Evolutionary conservation across 1,284 basidiomycete species (phyloP).

Genomic region (Rhodotorula sp.): DNA sequence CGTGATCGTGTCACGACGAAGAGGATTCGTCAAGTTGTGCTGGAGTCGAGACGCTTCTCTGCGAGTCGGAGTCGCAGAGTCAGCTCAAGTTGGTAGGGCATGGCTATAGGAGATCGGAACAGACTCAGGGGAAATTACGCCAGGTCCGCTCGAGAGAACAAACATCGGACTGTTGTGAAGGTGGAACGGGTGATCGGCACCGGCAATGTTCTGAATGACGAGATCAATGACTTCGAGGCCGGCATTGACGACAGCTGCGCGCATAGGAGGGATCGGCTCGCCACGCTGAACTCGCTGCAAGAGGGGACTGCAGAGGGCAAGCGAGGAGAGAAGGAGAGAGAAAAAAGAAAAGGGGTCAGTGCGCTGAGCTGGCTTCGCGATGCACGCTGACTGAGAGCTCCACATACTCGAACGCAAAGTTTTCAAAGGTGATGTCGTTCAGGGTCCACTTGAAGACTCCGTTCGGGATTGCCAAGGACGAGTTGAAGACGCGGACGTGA

Average conservation of each 20-base stretch:
- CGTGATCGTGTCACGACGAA: conserved; percentile 50
- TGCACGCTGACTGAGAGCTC: background rate
- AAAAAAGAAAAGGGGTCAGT: background rate
- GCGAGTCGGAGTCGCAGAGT: background rate
- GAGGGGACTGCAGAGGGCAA: conserved; percentile 45
- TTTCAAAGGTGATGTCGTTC: conserved; percentile 43
- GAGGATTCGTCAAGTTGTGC: conserved; percentile 47
- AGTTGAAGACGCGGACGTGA: conserved; percentile 39
- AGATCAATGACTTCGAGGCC: conserved; percentile 38
- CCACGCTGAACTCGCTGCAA: conserved; percentile 42
- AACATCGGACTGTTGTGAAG: conserved; percentile 44
- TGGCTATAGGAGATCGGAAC: background rate
- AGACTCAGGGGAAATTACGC: conserved; percentile 34
- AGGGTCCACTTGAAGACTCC: conserved; percentile 39
- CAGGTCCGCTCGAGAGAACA: conserved; percentile 48
- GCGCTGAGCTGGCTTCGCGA: background rate
- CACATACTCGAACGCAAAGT: conserved; percentile 10
- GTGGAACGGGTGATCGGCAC: conserved; percentile 48
- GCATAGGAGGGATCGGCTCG: conserved; percentile 26
- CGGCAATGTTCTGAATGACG: conserved; percentile 49
- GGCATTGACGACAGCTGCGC: conserved; percentile 32
- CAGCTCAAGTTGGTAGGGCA: background rate
- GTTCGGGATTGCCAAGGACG: conserved; percentile 19
- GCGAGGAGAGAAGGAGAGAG: background rate
- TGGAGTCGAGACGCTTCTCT: conserved; percentile 19